Evolutionary conservation across 2,329 filamentous ascomycete species (phyloP).

Genomic region (Phyllosticta citrichinensis): DNA sequence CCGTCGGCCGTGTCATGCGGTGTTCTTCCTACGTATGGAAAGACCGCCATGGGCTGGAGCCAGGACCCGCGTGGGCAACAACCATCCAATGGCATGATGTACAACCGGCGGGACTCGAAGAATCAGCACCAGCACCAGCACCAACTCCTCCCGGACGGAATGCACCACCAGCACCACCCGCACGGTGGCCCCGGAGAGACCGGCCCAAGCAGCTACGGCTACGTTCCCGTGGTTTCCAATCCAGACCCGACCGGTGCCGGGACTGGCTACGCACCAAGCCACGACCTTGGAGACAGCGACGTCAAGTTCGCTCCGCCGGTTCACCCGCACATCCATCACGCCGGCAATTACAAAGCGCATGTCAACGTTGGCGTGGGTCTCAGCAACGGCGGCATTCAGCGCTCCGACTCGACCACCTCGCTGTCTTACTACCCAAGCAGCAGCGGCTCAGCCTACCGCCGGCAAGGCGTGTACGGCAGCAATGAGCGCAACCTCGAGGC

Average conservation of each 20-base stretch:
- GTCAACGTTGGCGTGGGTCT: background rate
- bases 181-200: background rate
- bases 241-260: constrained; percentile 5
- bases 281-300: background rate
- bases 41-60: constrained; percentile 18
- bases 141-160: background rate
- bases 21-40: constrained; percentile 13
- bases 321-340: background rate
- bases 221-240: background rate
- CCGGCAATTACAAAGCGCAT: background rate
- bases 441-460: background rate
- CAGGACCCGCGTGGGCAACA: constrained; percentile 5
- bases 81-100: background rate
- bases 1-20: background rate
- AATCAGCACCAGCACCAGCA: background rate
- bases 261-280: constrained; percentile 5
- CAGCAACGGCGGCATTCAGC: constrained; percentile 8
- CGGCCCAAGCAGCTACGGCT: background rate
- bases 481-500: background rate
- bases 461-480: background rate
- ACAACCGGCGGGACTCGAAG: background rate
- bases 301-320: background rate
- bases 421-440: constrained; percentile 28
- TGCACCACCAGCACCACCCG: background rate
- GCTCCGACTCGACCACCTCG: constrained; percentile 24